Conservation (phyloP, 257 asterid genomes). For the Solanum microdontum region DNA sequence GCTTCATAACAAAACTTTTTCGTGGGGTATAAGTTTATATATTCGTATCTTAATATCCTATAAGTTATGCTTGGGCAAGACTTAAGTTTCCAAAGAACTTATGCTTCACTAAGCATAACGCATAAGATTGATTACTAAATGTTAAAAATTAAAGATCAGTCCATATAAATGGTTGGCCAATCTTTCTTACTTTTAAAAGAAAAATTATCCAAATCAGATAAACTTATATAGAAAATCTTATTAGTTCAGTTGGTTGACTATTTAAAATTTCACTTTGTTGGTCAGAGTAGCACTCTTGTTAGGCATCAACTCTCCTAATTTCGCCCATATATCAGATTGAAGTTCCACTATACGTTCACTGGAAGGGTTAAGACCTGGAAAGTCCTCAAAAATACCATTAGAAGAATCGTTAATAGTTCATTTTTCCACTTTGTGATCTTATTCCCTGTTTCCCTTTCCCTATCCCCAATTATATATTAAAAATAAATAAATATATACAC, state of each 20-base stretch:
- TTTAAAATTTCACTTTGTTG: no score
- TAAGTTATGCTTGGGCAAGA: not conserved
- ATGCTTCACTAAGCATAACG: not conserved
- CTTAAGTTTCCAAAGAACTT: not conserved
- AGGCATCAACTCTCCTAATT: no score
- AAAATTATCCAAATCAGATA: no score
- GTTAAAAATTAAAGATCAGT: not conserved
- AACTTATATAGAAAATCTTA: no score
- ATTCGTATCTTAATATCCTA: not conserved
- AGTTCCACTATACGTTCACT: no score
- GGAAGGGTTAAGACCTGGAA: no score
- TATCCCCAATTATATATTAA: not conserved
- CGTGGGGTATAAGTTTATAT: not conserved
- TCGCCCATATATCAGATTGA: no score
- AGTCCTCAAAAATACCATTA: no score
- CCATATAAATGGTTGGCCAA: not conserved
- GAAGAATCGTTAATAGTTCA: no score
- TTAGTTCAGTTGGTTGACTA: not conserved
- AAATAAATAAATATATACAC: not conserved
- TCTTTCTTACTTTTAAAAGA: not conserved
- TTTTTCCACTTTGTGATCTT: no score
- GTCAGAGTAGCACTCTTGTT: not conserved
- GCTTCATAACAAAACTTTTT: not conserved
- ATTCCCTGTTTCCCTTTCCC: not conserved
- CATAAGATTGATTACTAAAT: not conserved